phyloP scores from a whole-genome alignment of 1,139 yeast genomes.

The Hanseniaspora sp. region DNA sequence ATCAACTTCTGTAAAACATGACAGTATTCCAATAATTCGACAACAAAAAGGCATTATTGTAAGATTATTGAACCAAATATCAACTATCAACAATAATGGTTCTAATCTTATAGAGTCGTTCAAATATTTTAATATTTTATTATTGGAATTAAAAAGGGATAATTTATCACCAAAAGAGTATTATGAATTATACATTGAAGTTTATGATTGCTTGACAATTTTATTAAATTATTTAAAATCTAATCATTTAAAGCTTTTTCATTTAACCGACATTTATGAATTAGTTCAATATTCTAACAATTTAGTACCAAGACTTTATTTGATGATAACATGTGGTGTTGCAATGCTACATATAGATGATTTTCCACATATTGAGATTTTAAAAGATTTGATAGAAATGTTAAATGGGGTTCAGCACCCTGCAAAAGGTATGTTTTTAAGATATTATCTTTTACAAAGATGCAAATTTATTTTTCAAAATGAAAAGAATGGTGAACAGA shows the following conservation, averaged over 20 bases:
- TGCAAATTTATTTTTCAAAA: conserved; percentile 45
- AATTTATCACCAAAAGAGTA: conserved; percentile 79
- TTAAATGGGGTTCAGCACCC: conserved; percentile 97
- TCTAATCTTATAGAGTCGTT: conserved; percentile 13
- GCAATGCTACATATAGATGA: conserved; percentile 69
- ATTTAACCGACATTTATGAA: conserved; percentile 83
- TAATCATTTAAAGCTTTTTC: conserved; percentile 54
- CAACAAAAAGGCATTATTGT: conserved; percentile 12
- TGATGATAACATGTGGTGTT: conserved; percentile 93
- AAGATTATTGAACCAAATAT: conserved; percentile 13
- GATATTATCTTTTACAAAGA: conserved; percentile 80
- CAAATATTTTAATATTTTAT: conserved; percentile 8
- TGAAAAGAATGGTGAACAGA: conserved; percentile 9
- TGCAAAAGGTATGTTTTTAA: conserved; percentile 71
- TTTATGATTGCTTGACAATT: conserved; percentile 70
- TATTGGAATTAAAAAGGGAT: conserved; percentile 10
- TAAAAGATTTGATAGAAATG: conserved; percentile 97
- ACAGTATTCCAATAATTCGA: conserved; percentile 1
- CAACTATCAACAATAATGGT: conserved; percentile 11
- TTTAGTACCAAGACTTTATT: conserved; percentile 78
- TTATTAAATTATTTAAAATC: conserved; percentile 56
- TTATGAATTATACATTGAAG: conserved; percentile 78
- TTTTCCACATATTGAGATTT: conserved; percentile 73
- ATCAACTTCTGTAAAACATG: not conserved
- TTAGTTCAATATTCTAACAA: conserved; percentile 92